phyloP scores from a whole-genome alignment of 1,139 yeast genomes.

The Geotrichum klebahnii region DNA sequence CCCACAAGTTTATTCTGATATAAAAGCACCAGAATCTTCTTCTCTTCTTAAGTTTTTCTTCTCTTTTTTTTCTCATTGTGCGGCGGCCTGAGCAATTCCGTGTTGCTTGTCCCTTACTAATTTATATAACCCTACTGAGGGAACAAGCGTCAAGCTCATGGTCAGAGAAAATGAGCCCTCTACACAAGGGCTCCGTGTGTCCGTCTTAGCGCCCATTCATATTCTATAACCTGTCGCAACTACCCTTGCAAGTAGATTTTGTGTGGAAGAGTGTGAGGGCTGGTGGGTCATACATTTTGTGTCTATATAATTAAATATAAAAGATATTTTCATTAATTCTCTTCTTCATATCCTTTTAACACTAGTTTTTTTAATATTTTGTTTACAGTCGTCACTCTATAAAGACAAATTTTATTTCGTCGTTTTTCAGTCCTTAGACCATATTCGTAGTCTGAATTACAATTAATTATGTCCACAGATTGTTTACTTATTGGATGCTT shows the following conservation, averaged over 20 bases:
- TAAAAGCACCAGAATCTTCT: conserved; percentile 5
- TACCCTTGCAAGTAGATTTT: conserved; percentile 39
- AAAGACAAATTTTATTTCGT: not conserved
- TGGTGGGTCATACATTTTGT: conserved; percentile 60
- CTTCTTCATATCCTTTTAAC: conserved; percentile 19
- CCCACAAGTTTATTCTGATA: conserved; percentile 5
- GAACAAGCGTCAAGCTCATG: conserved; percentile 62
- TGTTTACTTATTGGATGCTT: conserved; percentile 47
- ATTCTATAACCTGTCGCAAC: conserved; percentile 32
- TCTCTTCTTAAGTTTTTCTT: not conserved
- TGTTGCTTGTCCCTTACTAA: conserved; percentile 52
- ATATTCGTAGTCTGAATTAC: no score
- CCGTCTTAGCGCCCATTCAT: conserved; percentile 59
- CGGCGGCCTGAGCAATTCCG: conserved; percentile 71
- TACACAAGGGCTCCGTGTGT: conserved; percentile 35
- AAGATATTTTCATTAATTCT: conserved; percentile 18
- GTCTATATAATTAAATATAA: conserved; percentile 10
- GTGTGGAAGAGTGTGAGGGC: conserved; percentile 49
- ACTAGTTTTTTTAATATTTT: not conserved
- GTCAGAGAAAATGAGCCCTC: conserved; percentile 49
- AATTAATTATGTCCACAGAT: not conserved
- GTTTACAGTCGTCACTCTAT: no score
- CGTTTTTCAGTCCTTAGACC: no score
- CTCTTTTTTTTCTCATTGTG: conserved; percentile 44
- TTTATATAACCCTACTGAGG: conserved; percentile 36